Base-by-base conservation (phyloP, 2,329 filamentous ascomycete species). In the Piedraia hortae region DNA sequence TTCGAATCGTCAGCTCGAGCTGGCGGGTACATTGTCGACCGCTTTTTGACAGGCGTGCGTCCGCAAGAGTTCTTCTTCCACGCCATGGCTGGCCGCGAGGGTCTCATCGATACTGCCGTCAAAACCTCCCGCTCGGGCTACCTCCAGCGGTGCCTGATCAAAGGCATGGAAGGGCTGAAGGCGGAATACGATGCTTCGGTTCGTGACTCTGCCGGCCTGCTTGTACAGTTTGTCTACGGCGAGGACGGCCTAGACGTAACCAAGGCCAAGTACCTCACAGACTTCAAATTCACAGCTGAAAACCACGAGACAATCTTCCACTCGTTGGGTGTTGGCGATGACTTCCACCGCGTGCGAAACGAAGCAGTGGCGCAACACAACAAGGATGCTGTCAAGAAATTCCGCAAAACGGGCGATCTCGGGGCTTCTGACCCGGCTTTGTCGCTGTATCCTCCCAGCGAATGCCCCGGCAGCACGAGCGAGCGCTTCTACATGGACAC, bases 11-110 rank as follows among this genome's bases (percentile, higher is more conserved):
- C 78, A 33, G 61, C 89, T 4, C 61, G 78, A 34, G 85, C 85
- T 22, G 80, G 80, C 37, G 85, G 85, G 10, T 97, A 89, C 47
- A 74, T 97, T 31, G 72, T 74, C 21, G 77, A 88, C 39, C 77
- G 85, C 43, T 97, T 97, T 61, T 71, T 97, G 56, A 97, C 88
- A 12, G 85, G 85, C 28, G 85, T 97, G 29, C 67, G 82, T 24
- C 85, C 85, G 4, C 85, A 97, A 39, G 88, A 97, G 44, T 97
- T 91, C 46, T 97, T 82, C 45, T 97, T 97, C 55, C 85, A 97
- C 60, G 78, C 88, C 46, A 97, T 97, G 88, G 85, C 82, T 39
- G 88, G 88, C 36, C 66, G 85, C 50, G 88, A 97, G 57, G 85
- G 85, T 55, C 54, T 97, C 32, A 97, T 97, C 41, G 85, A 97